Evolutionary conservation across 495 filamentous ascomycete genomes (phyloP), one percentile per base, ranked within the genome.

Genomic region (Opeltia flavorubescens): DNA sequence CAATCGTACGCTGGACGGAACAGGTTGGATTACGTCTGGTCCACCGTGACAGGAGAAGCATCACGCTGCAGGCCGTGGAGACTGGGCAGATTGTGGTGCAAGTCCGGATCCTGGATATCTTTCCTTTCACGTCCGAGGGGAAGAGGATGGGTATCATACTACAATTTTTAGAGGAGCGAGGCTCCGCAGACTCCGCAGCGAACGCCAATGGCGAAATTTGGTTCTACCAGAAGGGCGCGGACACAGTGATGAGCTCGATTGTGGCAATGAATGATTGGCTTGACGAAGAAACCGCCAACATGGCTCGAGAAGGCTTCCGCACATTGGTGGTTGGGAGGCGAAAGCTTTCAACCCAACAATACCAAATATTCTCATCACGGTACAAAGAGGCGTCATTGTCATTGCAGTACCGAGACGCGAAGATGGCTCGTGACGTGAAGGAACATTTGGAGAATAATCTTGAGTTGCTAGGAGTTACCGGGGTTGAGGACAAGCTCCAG

Each of bases 71-170:
- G 55, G 87, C 80, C 2, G 77, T 80, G n/a, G 75, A 83, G 46
- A 85, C 78, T 1, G 82, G 83, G 12, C 74, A 80, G 43, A 59
- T 78, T 11, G 84, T 89, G 12, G 86, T 95, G 24, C 82, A 80
- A n/a, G 89, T 88, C 12, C 79, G 78, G 28, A 91, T 96, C 27
- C 71, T 96, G 2, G 87, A 96, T 42, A 78, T 99, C 2, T 99
- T 99, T 55, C 93, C 93, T 2, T 96, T 99, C 60, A 99, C 93
- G 5, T 94, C 86, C 1, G 89, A 96, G 44, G 87, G 88, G 47
- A 99, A 99, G 62, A 75, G 93, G 23, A 99, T 99, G 93, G 93
- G 93, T n/a, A 85, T 96, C 48, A 80, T 96, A 50, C 81, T 94
- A 18, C 82, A 84, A 52, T 99, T 96, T 56, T 54, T 59, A 20